Evolutionary conservation across 305 asterid genomes (phyloP), one percentile per base, ranked within the genome.

Genomic region (Coffea humblotiana): DNA sequence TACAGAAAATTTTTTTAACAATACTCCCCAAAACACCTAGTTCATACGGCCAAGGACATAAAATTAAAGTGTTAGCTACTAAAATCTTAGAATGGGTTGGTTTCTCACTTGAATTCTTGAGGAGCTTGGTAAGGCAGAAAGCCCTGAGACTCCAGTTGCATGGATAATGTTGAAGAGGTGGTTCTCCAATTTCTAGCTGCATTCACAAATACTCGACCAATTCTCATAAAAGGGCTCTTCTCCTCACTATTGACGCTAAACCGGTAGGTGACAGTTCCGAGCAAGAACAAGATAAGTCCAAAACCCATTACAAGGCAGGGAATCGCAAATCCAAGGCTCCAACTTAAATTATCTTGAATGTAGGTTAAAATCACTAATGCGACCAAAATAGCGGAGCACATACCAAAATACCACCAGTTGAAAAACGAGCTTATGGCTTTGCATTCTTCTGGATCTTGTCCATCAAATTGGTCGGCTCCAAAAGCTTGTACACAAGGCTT

Each of bases 401-500:
- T 72, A 2, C 86, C 84, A 49, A 87, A 88, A 78, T 89, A 88
- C 91, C 92, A 87, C 92, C 93, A 90, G 35, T 90, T 88, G 76
- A 90, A 87, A 80, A 88, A 90, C 0, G 92, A 88, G 82, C 92
- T 89, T 45, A 87, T 88, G 64, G 87, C 87, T 74, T 86, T 87
- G 48, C 79, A 25, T 69, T 90, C 94, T 76, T 77, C 49, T 0
- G 86, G 85, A 71, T 88, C 86, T 29, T 84, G 78, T 82, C 83
- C 91, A 49, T 89, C 92, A 73, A 88, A 88, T 79, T 88, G 94
- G 78, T 90, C 92, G 11, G 94, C 92, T 27, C 94, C 94, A 40
- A 90, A 90, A 61, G 94, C 94, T 78, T 89, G 92, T 35, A 91
- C 86, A 51, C 93, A 89, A 3, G 95, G 95, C 61, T 83, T 88